Percentiles rank a stretch among this genome's conserved stretches.
These are phyloP conservation scores for Paraglomus brasilianum DNA, from an alignment of 192 early-diverging fungal species.

Conservation along the genomic window DNA sequence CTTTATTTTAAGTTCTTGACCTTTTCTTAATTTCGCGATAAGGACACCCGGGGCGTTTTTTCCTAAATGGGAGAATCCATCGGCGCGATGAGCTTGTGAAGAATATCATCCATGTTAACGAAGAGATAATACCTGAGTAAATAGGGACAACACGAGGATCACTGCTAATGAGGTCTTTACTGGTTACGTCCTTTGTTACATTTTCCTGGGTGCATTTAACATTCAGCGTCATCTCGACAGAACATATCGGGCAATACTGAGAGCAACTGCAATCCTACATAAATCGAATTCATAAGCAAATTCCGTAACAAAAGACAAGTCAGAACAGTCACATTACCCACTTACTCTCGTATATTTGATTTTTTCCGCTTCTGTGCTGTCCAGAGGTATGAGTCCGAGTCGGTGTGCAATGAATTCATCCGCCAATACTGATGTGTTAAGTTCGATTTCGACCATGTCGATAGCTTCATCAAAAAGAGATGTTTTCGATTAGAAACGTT, in stretches of 20 bases:
- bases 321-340: neutral
- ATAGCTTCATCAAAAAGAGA: constrained; percentile 61
- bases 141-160: constrained; percentile 72
- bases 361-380: constrained; percentile 71
- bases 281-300: neutral
- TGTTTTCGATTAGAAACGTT: neutral
- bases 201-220: constrained; percentile 80
- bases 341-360: constrained; percentile 78
- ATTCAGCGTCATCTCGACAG: constrained; percentile 84
- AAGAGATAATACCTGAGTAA: constrained; percentile 43
- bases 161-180: constrained; percentile 73
- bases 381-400: constrained; percentile 89
- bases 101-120: neutral
- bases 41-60: constrained; percentile 74
- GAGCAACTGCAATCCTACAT: constrained; percentile 69
- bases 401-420: constrained; percentile 97
- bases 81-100: constrained; percentile 21
- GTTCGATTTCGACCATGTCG: constrained; percentile 93
- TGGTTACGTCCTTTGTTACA: constrained; percentile 77
- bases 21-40: constrained; percentile 85
- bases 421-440: constrained; percentile 88
- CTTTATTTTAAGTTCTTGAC: constrained; percentile 87
- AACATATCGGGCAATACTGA: constrained; percentile 86
- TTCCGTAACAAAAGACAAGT: constrained; percentile 8
- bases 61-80: constrained; percentile 21